phyloP scores from a whole-genome alignment of 768 basidiomycete genomes.

The Sporobolomyces pararoseus region DNA sequence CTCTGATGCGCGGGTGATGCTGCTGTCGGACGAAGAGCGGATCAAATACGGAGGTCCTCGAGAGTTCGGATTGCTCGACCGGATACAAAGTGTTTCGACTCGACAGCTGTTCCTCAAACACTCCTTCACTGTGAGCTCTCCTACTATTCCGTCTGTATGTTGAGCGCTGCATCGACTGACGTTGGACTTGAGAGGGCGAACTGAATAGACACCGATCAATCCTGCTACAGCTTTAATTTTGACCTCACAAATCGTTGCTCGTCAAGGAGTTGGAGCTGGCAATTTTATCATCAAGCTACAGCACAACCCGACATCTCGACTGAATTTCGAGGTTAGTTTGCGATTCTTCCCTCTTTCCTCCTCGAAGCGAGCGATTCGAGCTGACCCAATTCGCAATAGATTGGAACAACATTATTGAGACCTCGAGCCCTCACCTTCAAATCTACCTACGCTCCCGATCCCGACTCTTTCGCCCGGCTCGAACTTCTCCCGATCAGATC shows the following conservation, averaged over 20 bases:
- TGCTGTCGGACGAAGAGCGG: conserved; percentile 24
- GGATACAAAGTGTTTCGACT: conserved; percentile 15
- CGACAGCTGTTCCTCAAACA: conserved; percentile 50
- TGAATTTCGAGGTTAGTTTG: conserved; percentile 32
- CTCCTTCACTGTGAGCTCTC: conserved; percentile 48
- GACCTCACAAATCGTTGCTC: conserved; percentile 48
- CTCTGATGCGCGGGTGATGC: conserved; percentile 32
- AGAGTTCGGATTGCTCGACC: conserved; percentile 3
- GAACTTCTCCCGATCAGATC: conserved; percentile 47
- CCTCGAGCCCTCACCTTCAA: conserved; percentile 54
- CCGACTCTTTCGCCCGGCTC: conserved; percentile 42
- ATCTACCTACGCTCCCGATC: conserved; percentile 56
- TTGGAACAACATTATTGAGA: conserved; percentile 49
- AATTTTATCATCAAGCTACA: conserved; percentile 63
- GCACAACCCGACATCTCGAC: conserved; percentile 31
- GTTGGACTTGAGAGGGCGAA: no score
- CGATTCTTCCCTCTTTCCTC: background rate
- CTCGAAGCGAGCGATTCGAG: no score
- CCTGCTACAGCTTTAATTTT: conserved; percentile 47
- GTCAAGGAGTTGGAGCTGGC: conserved; percentile 50
- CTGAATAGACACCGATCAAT: conserved; percentile 40
- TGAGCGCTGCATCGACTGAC: no score
- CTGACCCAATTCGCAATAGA: conserved; percentile 10
- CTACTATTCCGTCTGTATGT: no score
- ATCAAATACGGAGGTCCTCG: conserved; percentile 15